Percentiles rank a stretch among this genome's conserved stretches.
phyloP scores from a whole-genome alignment of 78 protist species.

The Protostelium mycophagum region DNA sequence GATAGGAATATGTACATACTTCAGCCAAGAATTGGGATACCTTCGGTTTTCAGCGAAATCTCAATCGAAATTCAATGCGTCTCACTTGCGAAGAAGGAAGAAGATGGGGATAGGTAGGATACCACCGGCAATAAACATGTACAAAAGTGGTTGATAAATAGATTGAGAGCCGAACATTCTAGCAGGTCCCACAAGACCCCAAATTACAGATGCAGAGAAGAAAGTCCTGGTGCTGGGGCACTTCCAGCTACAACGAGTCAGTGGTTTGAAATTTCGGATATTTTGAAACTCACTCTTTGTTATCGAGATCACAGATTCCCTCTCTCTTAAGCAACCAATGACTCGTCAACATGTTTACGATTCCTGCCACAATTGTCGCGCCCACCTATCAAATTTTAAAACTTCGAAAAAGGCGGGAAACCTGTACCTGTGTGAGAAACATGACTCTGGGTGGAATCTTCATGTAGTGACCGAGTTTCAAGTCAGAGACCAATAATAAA shows the following conservation, averaged over 20 bases:
- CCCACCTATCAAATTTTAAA: background rate
- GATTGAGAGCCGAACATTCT: background rate
- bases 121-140: background rate
- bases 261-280: background rate
- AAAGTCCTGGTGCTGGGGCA: background rate
- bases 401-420: background rate
- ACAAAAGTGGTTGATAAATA: background rate
- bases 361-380: background rate
- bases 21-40: background rate
- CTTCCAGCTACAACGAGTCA: background rate
- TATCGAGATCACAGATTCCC: background rate
- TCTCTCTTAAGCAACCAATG: background rate
- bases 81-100: background rate
- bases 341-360: background rate
- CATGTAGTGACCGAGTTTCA: background rate
- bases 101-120: background rate
- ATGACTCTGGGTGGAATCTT: background rate
- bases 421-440: background rate
- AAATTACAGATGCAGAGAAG: background rate
- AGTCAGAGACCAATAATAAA: background rate
- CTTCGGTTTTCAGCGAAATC: background rate
- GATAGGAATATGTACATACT: background rate
- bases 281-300: background rate
- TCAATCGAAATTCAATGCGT: background rate
- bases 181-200: background rate